Base-by-base conservation (phyloP, 768 basidiomycete genomes). In the Kwoniella shandongensis region DNA sequence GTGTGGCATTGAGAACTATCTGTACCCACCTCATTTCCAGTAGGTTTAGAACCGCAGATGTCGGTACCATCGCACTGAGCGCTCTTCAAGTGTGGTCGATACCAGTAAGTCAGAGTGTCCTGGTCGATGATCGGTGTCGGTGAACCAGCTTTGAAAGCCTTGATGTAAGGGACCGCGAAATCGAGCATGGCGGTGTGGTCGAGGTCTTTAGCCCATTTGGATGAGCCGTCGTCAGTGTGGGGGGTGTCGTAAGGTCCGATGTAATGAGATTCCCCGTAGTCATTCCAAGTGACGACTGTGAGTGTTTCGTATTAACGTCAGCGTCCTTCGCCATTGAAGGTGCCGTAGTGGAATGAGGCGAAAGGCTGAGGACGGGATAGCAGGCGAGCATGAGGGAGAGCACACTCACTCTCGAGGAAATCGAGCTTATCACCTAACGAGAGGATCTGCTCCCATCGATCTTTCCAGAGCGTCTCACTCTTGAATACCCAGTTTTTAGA, bases 401-500 rank as follows among this genome's bases (percentile, higher is more conserved):
- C 36, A 38, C 36, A 59, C 57, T 52, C 36, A 61, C 59, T 67
- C 59, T 75, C 74, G 44, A 75, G 27, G 46, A 61, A 73, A 47
- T 69, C 61, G 20, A 74, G 45, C 35, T 70, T 41, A 22, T 66
- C 47, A 11, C 65, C 59, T 18, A 74, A 42, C 23, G 44, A 35
- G 22, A 75, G 50, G 41, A 75, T 68, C 57, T 76, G 66, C 17
- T 74, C 65, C 74, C 76, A 75, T 35, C 76, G 48, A 20, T 67
- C 61, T 57, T 70, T 67, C 71, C 70, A 74, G 0, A 77, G 55
- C 13, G 63, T 54, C 51, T 76, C 75, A 41, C 68, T 67, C 53
- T 69, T 63, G 65, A 74, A 77, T 11, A 74, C 20, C 72, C 73
- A 77, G 66, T 77, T 77, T 59, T 77, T 77, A 44, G 62, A 51